Evolutionary conservation across 805 yeast species (phyloP).

Genomic region (Ogataea haglerorum): DNA sequence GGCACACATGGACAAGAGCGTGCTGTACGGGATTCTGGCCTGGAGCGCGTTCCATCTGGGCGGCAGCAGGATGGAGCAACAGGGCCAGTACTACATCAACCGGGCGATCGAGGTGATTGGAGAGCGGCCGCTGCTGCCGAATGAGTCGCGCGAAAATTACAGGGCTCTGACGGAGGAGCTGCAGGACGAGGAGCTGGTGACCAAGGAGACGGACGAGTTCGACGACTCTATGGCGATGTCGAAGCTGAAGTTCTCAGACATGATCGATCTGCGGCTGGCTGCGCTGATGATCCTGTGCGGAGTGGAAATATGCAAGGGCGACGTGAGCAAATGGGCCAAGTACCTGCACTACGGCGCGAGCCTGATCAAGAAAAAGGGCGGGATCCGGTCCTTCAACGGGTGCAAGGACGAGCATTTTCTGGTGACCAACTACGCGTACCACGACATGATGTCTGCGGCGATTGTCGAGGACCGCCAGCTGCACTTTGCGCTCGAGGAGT

Average conservation of each 20-base stretch:
- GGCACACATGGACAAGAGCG: constrained; percentile 50
- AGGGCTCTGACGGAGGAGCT: constrained; percentile 26
- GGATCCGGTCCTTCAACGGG: constrained; percentile 47
- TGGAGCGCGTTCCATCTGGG: constrained; percentile 56
- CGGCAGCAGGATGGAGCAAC: constrained; percentile 39
- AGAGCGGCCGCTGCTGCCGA: constrained; percentile 28
- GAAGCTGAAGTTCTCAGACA: constrained; percentile 29
- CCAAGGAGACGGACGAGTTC: constrained; percentile 8
- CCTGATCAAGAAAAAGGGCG: constrained; percentile 59
- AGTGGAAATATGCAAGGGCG: constrained; percentile 83
- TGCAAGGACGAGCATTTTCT: constrained; percentile 67
- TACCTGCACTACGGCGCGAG: constrained; percentile 65
- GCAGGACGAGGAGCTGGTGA: constrained; percentile 26
- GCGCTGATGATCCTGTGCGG: constrained; percentile 65
- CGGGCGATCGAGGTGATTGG: constrained; percentile 44
- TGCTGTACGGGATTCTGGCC: constrained; percentile 48
- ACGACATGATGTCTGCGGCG: constrained; percentile 67
- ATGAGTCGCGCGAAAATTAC: constrained; percentile 19
- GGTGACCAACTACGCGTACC: constrained; percentile 75
- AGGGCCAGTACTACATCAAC: constrained; percentile 47
- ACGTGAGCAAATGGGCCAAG: constrained; percentile 70
- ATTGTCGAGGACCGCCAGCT: constrained; percentile 57
- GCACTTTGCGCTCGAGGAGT: constrained; percentile 59
- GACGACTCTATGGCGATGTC: constrained; percentile 10
- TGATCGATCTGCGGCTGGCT: constrained; percentile 51